phyloP scores from a whole-genome alignment of 2,329 filamentous ascomycete genomes.

The Aotearoamyces nothofagi region DNA sequence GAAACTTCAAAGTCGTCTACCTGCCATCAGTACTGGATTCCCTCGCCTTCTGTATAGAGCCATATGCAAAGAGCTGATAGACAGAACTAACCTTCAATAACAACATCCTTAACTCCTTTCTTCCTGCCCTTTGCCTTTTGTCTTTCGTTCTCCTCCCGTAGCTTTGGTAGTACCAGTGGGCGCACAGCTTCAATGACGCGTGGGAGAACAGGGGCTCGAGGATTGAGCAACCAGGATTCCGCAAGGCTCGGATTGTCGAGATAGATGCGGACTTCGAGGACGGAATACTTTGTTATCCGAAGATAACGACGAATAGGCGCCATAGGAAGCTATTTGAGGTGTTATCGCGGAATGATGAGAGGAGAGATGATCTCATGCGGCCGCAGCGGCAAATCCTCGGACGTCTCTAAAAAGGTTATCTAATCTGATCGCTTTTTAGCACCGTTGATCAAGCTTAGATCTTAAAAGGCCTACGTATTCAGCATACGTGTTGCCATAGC shows the following conservation, averaged over 20 bases:
- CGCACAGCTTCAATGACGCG: slow-evolving; percentile 75
- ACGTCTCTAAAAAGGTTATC: too few relatives aligned
- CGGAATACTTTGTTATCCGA: slow-evolving; percentile 81
- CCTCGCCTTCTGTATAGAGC: too few relatives aligned
- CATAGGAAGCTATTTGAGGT: slow-evolving; percentile 50
- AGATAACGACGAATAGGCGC: slow-evolving; percentile 80
- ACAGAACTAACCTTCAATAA: slow-evolving; percentile 50
- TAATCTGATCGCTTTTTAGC: too few relatives aligned
- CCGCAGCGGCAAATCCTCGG: too few relatives aligned
- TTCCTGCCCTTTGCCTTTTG: slow-evolving; percentile 40
- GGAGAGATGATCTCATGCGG: too few relatives aligned
- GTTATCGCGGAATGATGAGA: too few relatives aligned
- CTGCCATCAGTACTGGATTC: too few relatives aligned
- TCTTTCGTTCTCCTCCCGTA: slow-evolving; percentile 66
- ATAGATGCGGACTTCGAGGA: slow-evolving; percentile 94
- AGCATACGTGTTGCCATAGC: too few relatives aligned
- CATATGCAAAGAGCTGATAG: slow-evolving; percentile 7
- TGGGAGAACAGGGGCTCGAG: slow-evolving; percentile 60
- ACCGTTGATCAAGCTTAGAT: too few relatives aligned
- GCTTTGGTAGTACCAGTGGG: slow-evolving; percentile 76
- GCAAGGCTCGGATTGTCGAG: slow-evolving; percentile 77
- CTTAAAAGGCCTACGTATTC: too few relatives aligned
- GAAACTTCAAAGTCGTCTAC: slow-evolving; percentile 96
- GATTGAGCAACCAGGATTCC: slow-evolving; percentile 70
- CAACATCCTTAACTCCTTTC: slow-evolving; percentile 73